Conservation (phyloP, 306 rosid genomes). For the Pyrus communis region DNA sequence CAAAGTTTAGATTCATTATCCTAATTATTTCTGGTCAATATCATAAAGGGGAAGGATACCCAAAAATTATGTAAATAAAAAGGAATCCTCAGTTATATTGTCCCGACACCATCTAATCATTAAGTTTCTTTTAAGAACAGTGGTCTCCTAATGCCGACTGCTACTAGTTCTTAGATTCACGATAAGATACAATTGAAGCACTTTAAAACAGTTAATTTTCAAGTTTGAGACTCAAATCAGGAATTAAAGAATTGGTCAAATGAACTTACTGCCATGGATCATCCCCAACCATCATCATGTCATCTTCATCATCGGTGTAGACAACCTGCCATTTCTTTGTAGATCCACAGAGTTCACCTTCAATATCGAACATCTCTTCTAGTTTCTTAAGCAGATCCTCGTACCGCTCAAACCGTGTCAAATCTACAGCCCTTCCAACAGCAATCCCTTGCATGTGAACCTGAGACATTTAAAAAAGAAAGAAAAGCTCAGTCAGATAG, state of each 20-base stretch:
- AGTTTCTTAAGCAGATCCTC: conserved; percentile 73
- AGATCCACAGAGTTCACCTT: conserved; percentile 72
- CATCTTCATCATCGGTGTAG: conserved; percentile 93
- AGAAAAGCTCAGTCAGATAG: neutral
- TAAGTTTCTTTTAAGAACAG: neutral
- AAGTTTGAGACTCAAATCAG: neutral
- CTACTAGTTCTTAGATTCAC: neutral
- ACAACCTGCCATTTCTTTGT: conserved; percentile 82
- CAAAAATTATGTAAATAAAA: neutral
- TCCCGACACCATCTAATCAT: neutral
- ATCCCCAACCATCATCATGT: conserved; percentile 98
- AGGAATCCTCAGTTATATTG: neutral
- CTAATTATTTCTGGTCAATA: neutral
- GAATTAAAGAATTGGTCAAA: neutral
- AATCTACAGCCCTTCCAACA: conserved; percentile 96
- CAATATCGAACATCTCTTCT: conserved; percentile 91
- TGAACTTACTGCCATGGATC: conserved; percentile 94
- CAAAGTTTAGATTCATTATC: neutral
- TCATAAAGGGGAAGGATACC: neutral
- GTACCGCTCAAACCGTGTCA: conserved; percentile 67
- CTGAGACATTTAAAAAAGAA: conserved; percentile 22
- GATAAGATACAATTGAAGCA: neutral
- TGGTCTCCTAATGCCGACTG: neutral
- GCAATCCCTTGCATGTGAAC: conserved; percentile 99
- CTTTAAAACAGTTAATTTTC: neutral